These are phyloP conservation scores for Sarocladiaceae sp. DNA, from an alignment of 2,329 filamentous ascomycete genomes.

Conservation along the genomic window DNA sequence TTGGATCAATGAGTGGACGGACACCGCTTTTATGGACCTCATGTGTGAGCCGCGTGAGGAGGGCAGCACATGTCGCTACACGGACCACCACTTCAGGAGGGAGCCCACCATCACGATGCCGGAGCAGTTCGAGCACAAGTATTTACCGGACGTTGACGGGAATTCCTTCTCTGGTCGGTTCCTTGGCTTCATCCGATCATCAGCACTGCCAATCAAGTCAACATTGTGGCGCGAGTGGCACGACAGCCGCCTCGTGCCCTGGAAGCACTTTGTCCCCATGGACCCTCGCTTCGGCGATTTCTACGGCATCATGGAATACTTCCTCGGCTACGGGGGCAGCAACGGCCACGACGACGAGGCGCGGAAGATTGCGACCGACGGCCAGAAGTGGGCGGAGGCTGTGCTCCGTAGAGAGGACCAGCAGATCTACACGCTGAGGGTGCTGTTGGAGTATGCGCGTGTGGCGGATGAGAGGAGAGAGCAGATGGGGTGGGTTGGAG, in stretches of 20 bases:
- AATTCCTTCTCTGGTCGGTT: slow-evolving; percentile 65
- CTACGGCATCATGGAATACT: slow-evolving; percentile 69
- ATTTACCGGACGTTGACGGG: slow-evolving; percentile 71
- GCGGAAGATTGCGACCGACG: slow-evolving; percentile 56
- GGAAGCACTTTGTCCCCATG: slow-evolving; percentile 78
- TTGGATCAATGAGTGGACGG: slow-evolving; percentile 44
- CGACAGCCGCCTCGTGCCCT: slow-evolving; percentile 64
- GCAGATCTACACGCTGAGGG: slow-evolving; percentile 60
- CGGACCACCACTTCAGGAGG: slow-evolving; percentile 36
- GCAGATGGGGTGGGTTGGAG: slow-evolving; percentile 49
- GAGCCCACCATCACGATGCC: slow-evolving; percentile 34
- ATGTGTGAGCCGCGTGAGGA: slow-evolving; percentile 38
- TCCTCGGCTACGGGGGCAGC: slow-evolving; percentile 51
- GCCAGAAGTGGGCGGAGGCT: slow-evolving; percentile 61
- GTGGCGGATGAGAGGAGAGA: slow-evolving; percentile 45
- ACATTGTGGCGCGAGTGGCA: slow-evolving; percentile 80
- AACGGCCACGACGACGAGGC: slow-evolving; percentile 51
- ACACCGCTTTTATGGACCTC: slow-evolving; percentile 49
- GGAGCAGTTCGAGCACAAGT: slow-evolving; percentile 58
- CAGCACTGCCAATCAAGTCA: slow-evolving; percentile 67
- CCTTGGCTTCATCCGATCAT: slow-evolving; percentile 62
- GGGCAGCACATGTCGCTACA: slow-evolving; percentile 40
- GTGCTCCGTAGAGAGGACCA: slow-evolving; percentile 67
- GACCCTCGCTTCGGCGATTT: slow-evolving; percentile 67
- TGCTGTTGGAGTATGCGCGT: slow-evolving; percentile 59